Evolutionary conservation across 2,329 filamentous ascomycete genomes (phyloP).

Genomic region (Phyllosticta citrichinensis): DNA sequence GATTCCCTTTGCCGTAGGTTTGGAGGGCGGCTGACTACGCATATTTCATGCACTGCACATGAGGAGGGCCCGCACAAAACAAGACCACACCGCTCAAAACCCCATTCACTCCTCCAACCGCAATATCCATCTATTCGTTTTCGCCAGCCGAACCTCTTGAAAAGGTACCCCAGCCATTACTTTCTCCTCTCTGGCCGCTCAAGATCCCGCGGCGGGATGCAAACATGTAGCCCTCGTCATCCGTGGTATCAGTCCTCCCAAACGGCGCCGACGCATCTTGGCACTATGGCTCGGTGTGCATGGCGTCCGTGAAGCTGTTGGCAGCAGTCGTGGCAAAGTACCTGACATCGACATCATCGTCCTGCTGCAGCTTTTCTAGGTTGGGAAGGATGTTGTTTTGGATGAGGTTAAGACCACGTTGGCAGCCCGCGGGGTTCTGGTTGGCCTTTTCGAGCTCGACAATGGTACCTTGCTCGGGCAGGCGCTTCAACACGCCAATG

Average conservation of each 20-base stretch:
- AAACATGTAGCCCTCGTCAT: background rate
- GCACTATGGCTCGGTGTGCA: conserved; percentile 26
- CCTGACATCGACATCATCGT: conserved; percentile 94
- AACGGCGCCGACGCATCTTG: background rate
- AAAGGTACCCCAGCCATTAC: background rate
- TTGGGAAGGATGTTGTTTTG: conserved; percentile 79
- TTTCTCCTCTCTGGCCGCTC: background rate
- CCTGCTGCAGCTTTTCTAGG: conserved; percentile 89
- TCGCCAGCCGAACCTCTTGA: background rate
- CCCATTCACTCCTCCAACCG: background rate
- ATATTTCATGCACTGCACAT: background rate
- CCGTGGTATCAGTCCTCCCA: background rate
- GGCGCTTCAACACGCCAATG: conserved; percentile 80
- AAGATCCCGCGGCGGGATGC: background rate
- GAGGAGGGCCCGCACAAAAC: background rate
- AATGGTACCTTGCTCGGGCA: conserved; percentile 82
- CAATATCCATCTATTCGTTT: background rate
- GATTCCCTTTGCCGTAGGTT: background rate
- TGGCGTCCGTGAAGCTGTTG: conserved; percentile 34
- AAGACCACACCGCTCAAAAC: background rate
- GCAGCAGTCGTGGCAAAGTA: conserved; percentile 93
- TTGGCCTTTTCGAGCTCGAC: conserved; percentile 75
- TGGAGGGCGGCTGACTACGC: background rate
- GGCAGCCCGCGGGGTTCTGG: conserved; percentile 49
- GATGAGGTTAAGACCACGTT: conserved; percentile 68